Base-by-base conservation (phyloP, 179 eudicot species). In the Gypsophila paniculata region DNA sequence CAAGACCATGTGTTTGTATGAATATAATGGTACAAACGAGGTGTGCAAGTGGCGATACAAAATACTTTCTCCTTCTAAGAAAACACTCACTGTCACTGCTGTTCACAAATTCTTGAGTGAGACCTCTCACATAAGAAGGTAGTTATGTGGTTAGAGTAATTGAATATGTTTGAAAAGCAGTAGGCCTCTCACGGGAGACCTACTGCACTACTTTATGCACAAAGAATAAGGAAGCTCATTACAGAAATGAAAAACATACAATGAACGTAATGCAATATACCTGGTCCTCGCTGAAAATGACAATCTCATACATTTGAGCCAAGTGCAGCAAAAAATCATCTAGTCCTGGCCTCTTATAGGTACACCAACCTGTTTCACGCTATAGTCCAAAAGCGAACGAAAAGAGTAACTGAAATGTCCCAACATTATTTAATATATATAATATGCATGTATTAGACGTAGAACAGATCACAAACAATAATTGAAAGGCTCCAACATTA, bases 361-460 rank as follows among this genome's bases (percentile, higher is more conserved):
- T 89, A 73, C 82, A 72, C 96, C 96, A 90, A 63, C 96, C 96
- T 79, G 83, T 82, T 53, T 89, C 96, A 76, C 91, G 90, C 96
- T 90, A 76, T 44, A 39, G 51, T 72, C 18, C 52, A 39, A 61
- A 61, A 75, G 54, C 26, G 15, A 25, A n/a, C n/a, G n/a, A n/a
- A 68, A 13, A 34, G 22, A 57, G 32, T 26, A 9, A 53, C 21
- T 71, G 19, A 68, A 76, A 63, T 68, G 67, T 44, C 52, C 53
- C n/a, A 58, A 29, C 12, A 22, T 29, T 42, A 11, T 59, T 51
- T 34, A 14, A 61, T 65, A 12, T 36, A n/a, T 19, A 29, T 36
- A 34, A 17, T 14, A 23, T 25, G 8, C 69, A 29, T 22, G 49
- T 6, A 17, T 29, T 22, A 39, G 26, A 65, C 25, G 54, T 51